Percentiles rank a stretch among this genome's conserved stretches.
Evolutionary conservation across 2,329 filamentous ascomycete genomes (phyloP).

Genomic region (Ascochyta pisi): DNA sequence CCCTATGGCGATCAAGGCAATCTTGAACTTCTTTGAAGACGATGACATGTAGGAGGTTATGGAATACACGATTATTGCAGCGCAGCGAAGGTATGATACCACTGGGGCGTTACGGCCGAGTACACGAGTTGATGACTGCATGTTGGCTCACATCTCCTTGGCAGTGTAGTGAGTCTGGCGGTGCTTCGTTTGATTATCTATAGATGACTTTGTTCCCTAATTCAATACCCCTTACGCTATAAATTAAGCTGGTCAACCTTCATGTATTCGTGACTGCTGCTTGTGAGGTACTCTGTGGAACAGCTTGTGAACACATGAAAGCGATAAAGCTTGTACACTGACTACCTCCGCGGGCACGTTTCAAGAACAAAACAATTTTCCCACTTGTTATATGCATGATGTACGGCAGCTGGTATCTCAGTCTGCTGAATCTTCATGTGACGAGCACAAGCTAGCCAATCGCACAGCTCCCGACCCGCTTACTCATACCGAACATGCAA

Average conservation of each 20-base stretch:
- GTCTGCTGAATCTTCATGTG: not conserved
- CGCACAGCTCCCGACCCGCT: not conserved
- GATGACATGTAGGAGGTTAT: slow-evolving; percentile 37
- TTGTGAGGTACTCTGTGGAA: not conserved
- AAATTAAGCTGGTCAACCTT: not conserved
- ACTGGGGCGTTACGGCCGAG: slow-evolving; percentile 20
- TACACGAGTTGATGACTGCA: slow-evolving; percentile 14
- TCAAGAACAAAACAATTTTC: not conserved
- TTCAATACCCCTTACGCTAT: slow-evolving; percentile 12
- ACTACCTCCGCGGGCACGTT: not conserved
- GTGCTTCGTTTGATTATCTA: slow-evolving; percentile 13
- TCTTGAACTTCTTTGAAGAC: slow-evolving; percentile 86
- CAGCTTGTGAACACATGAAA: not conserved
- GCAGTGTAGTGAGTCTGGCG: not conserved
- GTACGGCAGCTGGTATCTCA: not conserved
- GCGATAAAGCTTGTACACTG: not conserved
- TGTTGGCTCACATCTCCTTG: slow-evolving; percentile 3
- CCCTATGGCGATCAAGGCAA: slow-evolving; percentile 80
- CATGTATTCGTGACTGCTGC: not conserved
- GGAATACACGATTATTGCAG: slow-evolving; percentile 16
- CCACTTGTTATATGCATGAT: not conserved
- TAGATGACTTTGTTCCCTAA: slow-evolving; percentile 15
- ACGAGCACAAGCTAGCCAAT: not conserved
- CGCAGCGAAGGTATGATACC: slow-evolving; percentile 25
- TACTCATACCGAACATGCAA: slow-evolving; percentile 7